Base-by-base conservation (phyloP, 805 yeast genomes). In the Barnettozyma botsteinii region DNA sequence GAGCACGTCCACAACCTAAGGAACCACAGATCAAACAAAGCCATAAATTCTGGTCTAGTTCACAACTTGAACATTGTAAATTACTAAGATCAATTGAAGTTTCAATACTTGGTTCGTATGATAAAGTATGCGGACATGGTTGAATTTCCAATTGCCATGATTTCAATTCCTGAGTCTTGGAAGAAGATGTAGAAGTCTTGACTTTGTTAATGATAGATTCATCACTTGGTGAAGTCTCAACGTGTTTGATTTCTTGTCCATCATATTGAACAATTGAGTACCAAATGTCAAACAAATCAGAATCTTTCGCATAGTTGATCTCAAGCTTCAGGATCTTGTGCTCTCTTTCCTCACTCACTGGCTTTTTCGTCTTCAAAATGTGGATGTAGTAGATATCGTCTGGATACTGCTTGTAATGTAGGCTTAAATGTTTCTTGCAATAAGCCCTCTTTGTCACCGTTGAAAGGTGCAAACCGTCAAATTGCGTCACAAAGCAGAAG, bases 1-100 rank as follows among this genome's bases (percentile, higher is more conserved):
- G 98, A 24, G 80, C 79, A 48, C 99, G 69, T 6, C 99, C 99
- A 64, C 99, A 93, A 5, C 96, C 96, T 10, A 88, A 52, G n/a
- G 73, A 65, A 2, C 98, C 98, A 70, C 98, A 93, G 35, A 75
- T 74, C 33, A 93, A 63, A 65, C 99, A 93, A 14, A 93, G 68
- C 99, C 99, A 93, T 34, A 93, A 62, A 57, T 93, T 93, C 48
- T 81, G 84, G 23, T 63, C 60, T 48, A 93, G 66, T 2, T 73
- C 84, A 64, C 95, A 85, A 10, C 58, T 59, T 3, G 51, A 46
- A 59, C 94, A 85, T 35, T 72, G 54, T 32, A 40, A 36, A 14
- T 30, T 18, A 0, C 66, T 45, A 4, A 72, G 46, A 25, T 73
- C 67, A 4, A 58, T 19, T 2, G 62, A 48, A 3, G 43, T 29